Evolutionary conservation across 495 filamentous ascomycete genomes (phyloP).

Genomic region (Physcia stellaris): DNA sequence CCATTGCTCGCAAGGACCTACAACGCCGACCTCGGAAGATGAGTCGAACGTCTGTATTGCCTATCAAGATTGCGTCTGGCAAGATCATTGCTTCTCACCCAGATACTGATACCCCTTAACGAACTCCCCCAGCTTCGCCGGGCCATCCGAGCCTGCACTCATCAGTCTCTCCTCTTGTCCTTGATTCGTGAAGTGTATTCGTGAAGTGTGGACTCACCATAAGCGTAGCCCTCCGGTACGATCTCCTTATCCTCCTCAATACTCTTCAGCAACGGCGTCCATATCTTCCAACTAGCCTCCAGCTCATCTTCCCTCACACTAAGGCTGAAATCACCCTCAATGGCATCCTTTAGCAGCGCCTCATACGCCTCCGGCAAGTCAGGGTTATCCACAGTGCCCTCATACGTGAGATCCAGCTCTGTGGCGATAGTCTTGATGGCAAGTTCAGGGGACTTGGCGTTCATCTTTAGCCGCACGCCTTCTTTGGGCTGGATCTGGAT

Average conservation of each 20-base stretch:
- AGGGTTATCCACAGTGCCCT: slow-evolving; percentile 68
- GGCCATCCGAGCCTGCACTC: slow-evolving; percentile 11
- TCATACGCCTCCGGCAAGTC: slow-evolving; percentile 86
- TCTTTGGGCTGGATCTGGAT: slow-evolving; percentile 82
- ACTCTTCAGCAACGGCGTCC: slow-evolving; percentile 69
- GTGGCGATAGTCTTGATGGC: slow-evolving; percentile 79
- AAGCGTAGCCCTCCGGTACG: slow-evolving; percentile 76
- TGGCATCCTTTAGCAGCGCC: slow-evolving; percentile 65
- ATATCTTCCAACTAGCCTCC: slow-evolving; percentile 76
- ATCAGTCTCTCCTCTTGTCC: background rate
- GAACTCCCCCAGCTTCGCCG: slow-evolving; percentile 13
- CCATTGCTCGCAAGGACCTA: too few species aligned
- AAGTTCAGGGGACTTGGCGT: slow-evolving; percentile 69
- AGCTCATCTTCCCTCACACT: slow-evolving; percentile 78
- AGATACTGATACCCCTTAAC: slow-evolving; percentile 5
- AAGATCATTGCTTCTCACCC: background rate
- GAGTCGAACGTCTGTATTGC: too few species aligned
- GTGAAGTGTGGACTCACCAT: slow-evolving; percentile 54
- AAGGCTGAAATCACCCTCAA: slow-evolving; percentile 79
- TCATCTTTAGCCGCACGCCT: slow-evolving; percentile 83
- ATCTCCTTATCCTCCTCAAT: slow-evolving; percentile 76
- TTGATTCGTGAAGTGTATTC: background rate
- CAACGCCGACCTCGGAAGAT: too few species aligned
- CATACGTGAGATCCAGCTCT: slow-evolving; percentile 73
- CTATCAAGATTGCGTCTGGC: too few species aligned